A percentile compares a stretch with the other conserved stretches of the same genome.
Conservation (phyloP, 352 stramenopile species). For the Pilasporangium apinafurcum region DNA sequence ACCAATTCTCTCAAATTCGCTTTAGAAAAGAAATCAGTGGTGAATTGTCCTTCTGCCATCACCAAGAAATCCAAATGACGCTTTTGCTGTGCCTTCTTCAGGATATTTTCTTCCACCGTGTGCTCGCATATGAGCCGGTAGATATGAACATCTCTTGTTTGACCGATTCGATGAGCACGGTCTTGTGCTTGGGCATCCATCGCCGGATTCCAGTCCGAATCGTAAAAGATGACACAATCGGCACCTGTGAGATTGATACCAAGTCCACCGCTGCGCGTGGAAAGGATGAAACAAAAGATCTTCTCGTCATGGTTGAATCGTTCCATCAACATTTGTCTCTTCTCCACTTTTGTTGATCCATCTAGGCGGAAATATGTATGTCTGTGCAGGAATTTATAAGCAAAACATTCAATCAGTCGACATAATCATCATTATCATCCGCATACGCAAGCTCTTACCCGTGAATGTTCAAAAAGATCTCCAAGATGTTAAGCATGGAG, state of each 20-base stretch:
- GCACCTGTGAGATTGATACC: slow-evolving; percentile 99
- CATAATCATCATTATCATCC: not conserved
- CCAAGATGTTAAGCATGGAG: slow-evolving; percentile 99
- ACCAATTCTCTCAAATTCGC: slow-evolving; percentile 89
- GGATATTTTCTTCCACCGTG: slow-evolving; percentile 99
- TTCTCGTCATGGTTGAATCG: slow-evolving; percentile 96
- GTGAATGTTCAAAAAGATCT: slow-evolving; percentile 98
- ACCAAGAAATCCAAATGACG: slow-evolving; percentile 95
- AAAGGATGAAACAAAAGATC: slow-evolving; percentile 99
- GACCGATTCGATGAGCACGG: slow-evolving; percentile 96
- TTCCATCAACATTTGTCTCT: slow-evolving; percentile 96
- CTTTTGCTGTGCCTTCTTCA: slow-evolving; percentile 98
- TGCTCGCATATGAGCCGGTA: slow-evolving; percentile 96
- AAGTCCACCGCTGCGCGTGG: slow-evolving; percentile 94
- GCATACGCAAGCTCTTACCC: slow-evolving; percentile 25
- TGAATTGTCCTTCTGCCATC: slow-evolving; percentile 72
- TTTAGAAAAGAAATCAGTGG: slow-evolving; percentile 81
- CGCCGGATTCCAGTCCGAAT: slow-evolving; percentile 92
- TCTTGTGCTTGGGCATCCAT: slow-evolving; percentile 96
- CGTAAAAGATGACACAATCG: slow-evolving; percentile 92
- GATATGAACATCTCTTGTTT: slow-evolving; percentile 98
- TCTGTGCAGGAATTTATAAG: not conserved
- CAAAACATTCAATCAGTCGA: not conserved
- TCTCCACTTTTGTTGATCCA: slow-evolving; percentile 94
- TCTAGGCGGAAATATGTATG: slow-evolving; percentile 98